These are phyloP conservation scores for Kodamaea sp. DNA, from an alignment of 1,139 yeast species.

Conservation along the genomic window DNA sequence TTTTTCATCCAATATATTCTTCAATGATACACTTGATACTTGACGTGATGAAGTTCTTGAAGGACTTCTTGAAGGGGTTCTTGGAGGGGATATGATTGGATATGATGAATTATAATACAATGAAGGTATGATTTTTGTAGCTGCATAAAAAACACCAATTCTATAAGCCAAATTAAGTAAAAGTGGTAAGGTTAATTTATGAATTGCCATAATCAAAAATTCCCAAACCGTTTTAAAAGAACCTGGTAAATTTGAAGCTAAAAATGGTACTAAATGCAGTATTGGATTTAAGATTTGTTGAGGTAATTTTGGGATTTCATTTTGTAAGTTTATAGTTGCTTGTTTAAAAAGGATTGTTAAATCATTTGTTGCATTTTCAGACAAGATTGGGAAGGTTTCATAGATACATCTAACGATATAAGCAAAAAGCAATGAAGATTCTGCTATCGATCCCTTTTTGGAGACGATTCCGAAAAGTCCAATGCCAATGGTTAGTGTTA, in stretches of 20 bases:
- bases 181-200: conserved; percentile 78
- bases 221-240: conserved; percentile 66
- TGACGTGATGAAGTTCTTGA: conserved; percentile 28
- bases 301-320: conserved; percentile 40
- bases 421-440: conserved; percentile 79
- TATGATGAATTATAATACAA: conserved; percentile 43
- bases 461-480: conserved; percentile 83
- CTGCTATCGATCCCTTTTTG: conserved; percentile 83
- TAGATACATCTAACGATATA: conserved; percentile 90
- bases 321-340: conserved; percentile 35
- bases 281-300: conserved; percentile 40
- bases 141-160: conserved; percentile 84
- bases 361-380: conserved; percentile 46
- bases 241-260: conserved; percentile 53
- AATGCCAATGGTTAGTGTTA: conserved; percentile 70
- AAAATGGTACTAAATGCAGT: conserved; percentile 41
- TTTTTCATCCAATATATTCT: conserved; percentile 2
- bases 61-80: conserved; percentile 29
- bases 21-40: conserved; percentile 11
- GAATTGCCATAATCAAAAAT: conserved; percentile 63
- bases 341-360: conserved; percentile 36
- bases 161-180: conserved; percentile 79
- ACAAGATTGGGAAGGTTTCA: conserved; percentile 82
- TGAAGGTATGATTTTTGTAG: conserved; percentile 89
- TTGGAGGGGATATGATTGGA: conserved; percentile 22